phyloP scores from a whole-genome alignment of 202 grass and related monocot species.

The Cymbopogon flexuosus region DNA sequence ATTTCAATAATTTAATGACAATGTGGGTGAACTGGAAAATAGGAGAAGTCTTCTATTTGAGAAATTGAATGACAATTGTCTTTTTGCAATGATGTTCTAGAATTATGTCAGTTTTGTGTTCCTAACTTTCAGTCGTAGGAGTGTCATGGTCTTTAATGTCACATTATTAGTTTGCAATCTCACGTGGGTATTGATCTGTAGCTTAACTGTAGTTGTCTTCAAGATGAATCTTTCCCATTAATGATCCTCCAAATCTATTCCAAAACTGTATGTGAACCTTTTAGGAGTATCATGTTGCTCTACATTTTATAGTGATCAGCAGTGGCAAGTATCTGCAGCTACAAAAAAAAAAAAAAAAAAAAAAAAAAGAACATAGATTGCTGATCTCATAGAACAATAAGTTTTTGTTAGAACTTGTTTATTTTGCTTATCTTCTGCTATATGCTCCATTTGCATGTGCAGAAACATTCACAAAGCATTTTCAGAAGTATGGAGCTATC shows the following conservation, averaged over 20 bases:
- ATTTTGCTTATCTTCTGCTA: background rate
- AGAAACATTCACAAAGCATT: constrained; percentile 86
- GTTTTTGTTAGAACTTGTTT: background rate
- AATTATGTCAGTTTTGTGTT: background rate
- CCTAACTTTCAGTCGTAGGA: constrained; percentile 10
- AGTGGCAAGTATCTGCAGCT: background rate
- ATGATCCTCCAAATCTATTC: background rate
- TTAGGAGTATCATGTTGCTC: background rate
- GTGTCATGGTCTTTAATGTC: constrained; percentile 2
- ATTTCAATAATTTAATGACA: background rate
- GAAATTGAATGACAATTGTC: background rate
- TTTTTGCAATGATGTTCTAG: background rate
- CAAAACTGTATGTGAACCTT: background rate
- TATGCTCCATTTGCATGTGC: constrained; percentile 18
- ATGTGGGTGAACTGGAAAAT: background rate
- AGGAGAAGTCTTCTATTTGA: background rate
- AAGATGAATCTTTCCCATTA: background rate
- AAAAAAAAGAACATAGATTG: background rate
- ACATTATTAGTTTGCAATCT: background rate
- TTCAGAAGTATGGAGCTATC: constrained; percentile 85
- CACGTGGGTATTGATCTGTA: background rate
- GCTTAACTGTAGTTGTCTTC: background rate
- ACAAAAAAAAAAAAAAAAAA: background rate
- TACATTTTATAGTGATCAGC: background rate
- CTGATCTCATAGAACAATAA: background rate